These are phyloP conservation scores for Protea cynaroides DNA, from an alignment of 164 flowering plant genomes.

Conservation along the genomic window DNA sequence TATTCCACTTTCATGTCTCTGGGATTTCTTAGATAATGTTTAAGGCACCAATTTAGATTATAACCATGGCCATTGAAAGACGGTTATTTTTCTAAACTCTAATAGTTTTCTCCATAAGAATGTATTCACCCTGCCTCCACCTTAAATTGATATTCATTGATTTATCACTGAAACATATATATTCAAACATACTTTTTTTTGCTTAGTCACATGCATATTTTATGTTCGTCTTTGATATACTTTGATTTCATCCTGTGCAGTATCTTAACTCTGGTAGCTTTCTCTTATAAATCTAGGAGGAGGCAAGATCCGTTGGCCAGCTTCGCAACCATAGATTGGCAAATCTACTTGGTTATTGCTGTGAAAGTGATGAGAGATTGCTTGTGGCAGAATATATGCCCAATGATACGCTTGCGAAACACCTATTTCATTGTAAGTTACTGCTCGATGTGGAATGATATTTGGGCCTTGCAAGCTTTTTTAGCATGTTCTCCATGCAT, in stretches of 20 bases:
- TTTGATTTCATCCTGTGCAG: background rate
- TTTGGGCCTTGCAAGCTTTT: background rate
- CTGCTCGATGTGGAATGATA: background rate
- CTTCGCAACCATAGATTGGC: constrained; percentile 74
- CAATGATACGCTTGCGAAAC: constrained; percentile 86
- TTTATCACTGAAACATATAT: too few relatives aligned
- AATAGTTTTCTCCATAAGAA: too few relatives aligned
- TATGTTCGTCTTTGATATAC: background rate
- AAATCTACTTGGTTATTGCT: constrained; percentile 86
- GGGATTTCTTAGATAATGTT: background rate
- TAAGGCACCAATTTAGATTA: too few relatives aligned
- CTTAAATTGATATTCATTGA: too few relatives aligned
- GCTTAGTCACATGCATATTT: too few relatives aligned
- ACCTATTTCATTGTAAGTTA: constrained; percentile 86
- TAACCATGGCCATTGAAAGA: too few relatives aligned
- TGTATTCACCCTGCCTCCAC: too few relatives aligned
- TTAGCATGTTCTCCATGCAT: background rate
- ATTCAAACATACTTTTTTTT: too few relatives aligned
- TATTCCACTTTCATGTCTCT: too few relatives aligned
- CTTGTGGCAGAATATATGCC: constrained; percentile 92
- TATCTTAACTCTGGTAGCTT: background rate
- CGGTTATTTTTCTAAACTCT: too few relatives aligned
- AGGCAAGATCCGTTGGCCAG: constrained; percentile 89
- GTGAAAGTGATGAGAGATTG: constrained; percentile 83
- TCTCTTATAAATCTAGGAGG: constrained; percentile 50